A percentile compares a stretch with the other conserved stretches of the same genome.
These are phyloP conservation scores for Malassezia furfur DNA, from an alignment of 1,284 basidiomycete species.

Conservation along the genomic window DNA sequence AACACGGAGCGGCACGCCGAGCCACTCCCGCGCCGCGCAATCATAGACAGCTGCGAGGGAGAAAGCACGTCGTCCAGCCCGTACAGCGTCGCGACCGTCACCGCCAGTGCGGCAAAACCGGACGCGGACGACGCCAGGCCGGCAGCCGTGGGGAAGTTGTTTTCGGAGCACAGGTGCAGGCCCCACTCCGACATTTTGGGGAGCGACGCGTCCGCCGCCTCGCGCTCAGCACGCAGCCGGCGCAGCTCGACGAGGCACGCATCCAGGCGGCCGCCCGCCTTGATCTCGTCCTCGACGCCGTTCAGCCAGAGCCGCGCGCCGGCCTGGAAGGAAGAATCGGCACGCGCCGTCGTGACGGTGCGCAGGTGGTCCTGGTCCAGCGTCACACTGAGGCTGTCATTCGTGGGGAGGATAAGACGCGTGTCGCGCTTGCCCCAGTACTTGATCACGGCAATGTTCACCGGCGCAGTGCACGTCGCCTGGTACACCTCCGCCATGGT, in stretches of 20 bases:
- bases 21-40: conserved; percentile 91
- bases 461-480: conserved; percentile 83
- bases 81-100: conserved; percentile 80
- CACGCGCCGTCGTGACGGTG: conserved; percentile 83
- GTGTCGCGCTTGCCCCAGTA: conserved; percentile 94
- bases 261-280: conserved; percentile 64
- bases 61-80: conserved; percentile 57
- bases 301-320: conserved; percentile 76
- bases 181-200: conserved; percentile 43
- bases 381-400: conserved; percentile 92
- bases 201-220: conserved; percentile 50
- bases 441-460: conserved; percentile 94
- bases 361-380: conserved; percentile 91
- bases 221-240: conserved; percentile 63
- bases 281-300: conserved; percentile 79
- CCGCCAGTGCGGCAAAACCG: conserved; percentile 87
- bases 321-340: conserved; percentile 62
- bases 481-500: conserved; percentile 55
- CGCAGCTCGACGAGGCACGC: conserved; percentile 86
- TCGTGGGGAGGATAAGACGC: conserved; percentile 87
- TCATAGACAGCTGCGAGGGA: conserved; percentile 69
- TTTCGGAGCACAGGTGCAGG: conserved; percentile 72
- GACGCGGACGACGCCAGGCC: conserved; percentile 95
- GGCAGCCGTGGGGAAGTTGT: conserved; percentile 98
- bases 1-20: conserved; percentile 95